These are phyloP conservation scores for Hypomontagnella submonticulosa DNA, from an alignment of 495 filamentous ascomycete species.

Conservation along the genomic window DNA sequence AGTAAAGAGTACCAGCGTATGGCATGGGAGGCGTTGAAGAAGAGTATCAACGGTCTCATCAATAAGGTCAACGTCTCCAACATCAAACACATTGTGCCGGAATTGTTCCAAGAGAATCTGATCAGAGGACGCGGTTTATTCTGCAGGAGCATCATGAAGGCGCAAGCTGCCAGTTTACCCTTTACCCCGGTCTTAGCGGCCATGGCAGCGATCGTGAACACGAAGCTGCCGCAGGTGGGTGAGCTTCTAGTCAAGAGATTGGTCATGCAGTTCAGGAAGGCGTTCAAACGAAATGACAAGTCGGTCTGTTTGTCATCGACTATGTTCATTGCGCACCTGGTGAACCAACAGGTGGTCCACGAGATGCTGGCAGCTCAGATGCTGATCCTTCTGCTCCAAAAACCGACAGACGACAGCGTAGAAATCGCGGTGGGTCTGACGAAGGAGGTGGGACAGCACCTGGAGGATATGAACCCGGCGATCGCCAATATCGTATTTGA, in stretches of 20 bases:
- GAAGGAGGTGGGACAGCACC: conserved; percentile 88
- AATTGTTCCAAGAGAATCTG: conserved; percentile 94
- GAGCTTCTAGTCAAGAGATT: conserved; percentile 88
- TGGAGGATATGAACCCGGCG: conserved; percentile 90
- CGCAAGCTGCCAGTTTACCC: conserved; percentile 93
- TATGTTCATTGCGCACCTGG: conserved; percentile 93
- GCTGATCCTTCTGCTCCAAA: conserved; percentile 84
- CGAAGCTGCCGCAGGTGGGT: conserved; percentile 93
- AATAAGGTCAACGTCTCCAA: conserved; percentile 99
- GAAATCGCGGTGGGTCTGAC: conserved; percentile 96
- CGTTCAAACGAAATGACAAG: conserved; percentile 97
- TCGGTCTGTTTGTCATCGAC: conserved; percentile 90
- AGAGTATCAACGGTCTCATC: conserved; percentile 97
- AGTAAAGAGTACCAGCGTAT: conserved; percentile 99
- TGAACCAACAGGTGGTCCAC: conserved; percentile 94
- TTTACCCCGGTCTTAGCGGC: conserved; percentile 96
- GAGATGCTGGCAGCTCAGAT: conserved; percentile 94
- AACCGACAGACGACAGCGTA: conserved; percentile 96
- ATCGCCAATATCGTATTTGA: conserved; percentile 93
- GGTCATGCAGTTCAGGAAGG: conserved; percentile 92
- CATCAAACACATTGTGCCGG: conserved; percentile 96
- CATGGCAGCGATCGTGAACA: conserved; percentile 96
- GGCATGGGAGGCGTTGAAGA: conserved; percentile 99
- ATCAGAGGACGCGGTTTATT: conserved; percentile 91
- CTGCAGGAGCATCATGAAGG: conserved; percentile 96